These are phyloP conservation scores for Zelopaecilomyces penicillatus DNA, from an alignment of 2,329 filamentous ascomycete species.

Conservation along the genomic window DNA sequence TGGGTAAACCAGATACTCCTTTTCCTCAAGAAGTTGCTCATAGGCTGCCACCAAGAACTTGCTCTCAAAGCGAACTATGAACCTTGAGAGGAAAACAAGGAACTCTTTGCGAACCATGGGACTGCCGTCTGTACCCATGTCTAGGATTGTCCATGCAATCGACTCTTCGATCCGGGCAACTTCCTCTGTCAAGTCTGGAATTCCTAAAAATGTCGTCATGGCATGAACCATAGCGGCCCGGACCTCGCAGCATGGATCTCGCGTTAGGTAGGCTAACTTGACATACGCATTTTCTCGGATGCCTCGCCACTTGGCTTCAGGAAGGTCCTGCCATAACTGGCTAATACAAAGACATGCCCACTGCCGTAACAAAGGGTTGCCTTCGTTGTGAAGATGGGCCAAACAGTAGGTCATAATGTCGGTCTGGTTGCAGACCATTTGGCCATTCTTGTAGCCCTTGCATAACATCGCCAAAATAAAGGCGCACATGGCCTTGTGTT, in stretches of 20 bases:
- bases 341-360: constrained; percentile 95
- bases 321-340: constrained; percentile 84
- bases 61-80: constrained; percentile 80
- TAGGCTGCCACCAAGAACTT: constrained; percentile 89
- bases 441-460: constrained; percentile 86
- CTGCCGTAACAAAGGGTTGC: constrained; percentile 82
- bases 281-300: constrained; percentile 79
- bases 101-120: constrained; percentile 91
- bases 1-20: constrained; percentile 53
- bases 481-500: constrained; percentile 97
- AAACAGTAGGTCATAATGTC: constrained; percentile 88
- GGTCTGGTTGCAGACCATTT: constrained; percentile 81
- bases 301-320: constrained; percentile 93
- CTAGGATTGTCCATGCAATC: constrained; percentile 78
- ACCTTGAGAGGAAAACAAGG: constrained; percentile 86
- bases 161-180: constrained; percentile 86
- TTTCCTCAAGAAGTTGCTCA: constrained; percentile 82
- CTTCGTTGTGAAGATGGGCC: constrained; percentile 71
- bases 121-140: constrained; percentile 90
- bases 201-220: constrained; percentile 87
- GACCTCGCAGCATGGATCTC: constrained; percentile 86
- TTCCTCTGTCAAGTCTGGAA: constrained; percentile 84
- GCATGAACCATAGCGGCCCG: constrained; percentile 89
- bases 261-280: constrained; percentile 69
- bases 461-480: constrained; percentile 97